Evolutionary conservation across 2,329 filamentous ascomycete species (phyloP), one percentile per base, ranked within the genome.

Genomic region (Pseudonectria foliicola): DNA sequence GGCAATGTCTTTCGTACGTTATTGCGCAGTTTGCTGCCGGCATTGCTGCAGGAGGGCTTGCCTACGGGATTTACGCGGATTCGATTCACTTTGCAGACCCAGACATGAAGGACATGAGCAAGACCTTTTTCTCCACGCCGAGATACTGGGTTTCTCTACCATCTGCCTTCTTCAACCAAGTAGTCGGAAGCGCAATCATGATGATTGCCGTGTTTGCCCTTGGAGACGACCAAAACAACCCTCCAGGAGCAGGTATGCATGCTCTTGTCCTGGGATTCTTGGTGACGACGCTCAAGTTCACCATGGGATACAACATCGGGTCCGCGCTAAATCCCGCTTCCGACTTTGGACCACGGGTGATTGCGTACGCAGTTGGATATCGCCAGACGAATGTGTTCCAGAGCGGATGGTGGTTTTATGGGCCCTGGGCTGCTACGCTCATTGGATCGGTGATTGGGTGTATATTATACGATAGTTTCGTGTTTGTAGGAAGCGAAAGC

Each of bases 191-290:
- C 0, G 59, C 59, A 1, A 47, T 60, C 14, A 54, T 63, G 50
- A 55, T 56, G 47, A 54, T 62, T 12, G 56, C 54, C 2, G 57
- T 63, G 0, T 54, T 63, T 5, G 58, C 60, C 0, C 41, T 62
- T 0, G 59, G 57, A 3, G 60, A 63, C 31, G 57, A 61, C 26
- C 53, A 56, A 27, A 63, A 63, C 24, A 56, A 60, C n/a, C 54
- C 59, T 0, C 59, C 59, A 0, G 59, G 56, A 0, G 56, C 56
- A 3, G 60, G 61, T 6, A 62, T 60, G 46, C 57, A 61, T 29
- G 55, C 59, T 3, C 48, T 62, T 21, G 47, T 63, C 1, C 40
- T 64, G 3, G 60, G 61, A 6, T 41, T 64, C 13, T 38, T 63
- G 3, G 43, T 61, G 3, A 54, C 57, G 1, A 56, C 53, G 2